Conservation (phyloP, 1,284 basidiomycete genomes). For the Rhodotorula sp. region DNA sequence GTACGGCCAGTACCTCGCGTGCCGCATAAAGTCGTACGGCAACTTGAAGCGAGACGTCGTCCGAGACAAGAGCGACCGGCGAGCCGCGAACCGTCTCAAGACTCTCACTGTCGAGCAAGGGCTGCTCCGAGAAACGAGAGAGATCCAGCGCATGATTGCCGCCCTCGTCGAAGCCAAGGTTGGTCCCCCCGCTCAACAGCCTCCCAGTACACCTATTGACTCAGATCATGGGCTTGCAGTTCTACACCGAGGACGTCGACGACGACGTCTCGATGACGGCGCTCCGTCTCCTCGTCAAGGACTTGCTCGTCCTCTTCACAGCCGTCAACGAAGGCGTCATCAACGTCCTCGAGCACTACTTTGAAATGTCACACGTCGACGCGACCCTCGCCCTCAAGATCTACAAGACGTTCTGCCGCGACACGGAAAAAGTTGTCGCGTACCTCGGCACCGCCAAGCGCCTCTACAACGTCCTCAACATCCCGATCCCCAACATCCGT, state of each 20-base stretch:
- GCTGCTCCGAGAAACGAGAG: conserved; percentile 83
- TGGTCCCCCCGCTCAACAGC: conserved; percentile 45
- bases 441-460: conserved; percentile 91
- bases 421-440: conserved; percentile 91
- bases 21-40: conserved; percentile 81
- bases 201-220: neutral
- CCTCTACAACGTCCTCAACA: conserved; percentile 85
- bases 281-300: conserved; percentile 93
- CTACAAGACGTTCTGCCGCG: conserved; percentile 92
- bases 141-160: conserved; percentile 86
- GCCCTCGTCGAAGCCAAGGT: conserved; percentile 82
- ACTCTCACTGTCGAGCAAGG: conserved; percentile 96
- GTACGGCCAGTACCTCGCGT: conserved; percentile 87
- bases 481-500: conserved; percentile 89
- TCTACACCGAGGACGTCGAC: conserved; percentile 89
- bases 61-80: conserved; percentile 72
- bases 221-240: conserved; percentile 55
- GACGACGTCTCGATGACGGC: conserved; percentile 89
- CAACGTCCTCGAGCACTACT: conserved; percentile 96
- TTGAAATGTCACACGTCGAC: conserved; percentile 95
- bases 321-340: conserved; percentile 98
- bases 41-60: conserved; percentile 93
- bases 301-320: conserved; percentile 91
- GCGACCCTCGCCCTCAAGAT: conserved; percentile 80
- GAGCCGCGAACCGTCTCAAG: conserved; percentile 62